Conservation (phyloP, 108 stramenopile genomes). For the Fistulifera solaris region DNA sequence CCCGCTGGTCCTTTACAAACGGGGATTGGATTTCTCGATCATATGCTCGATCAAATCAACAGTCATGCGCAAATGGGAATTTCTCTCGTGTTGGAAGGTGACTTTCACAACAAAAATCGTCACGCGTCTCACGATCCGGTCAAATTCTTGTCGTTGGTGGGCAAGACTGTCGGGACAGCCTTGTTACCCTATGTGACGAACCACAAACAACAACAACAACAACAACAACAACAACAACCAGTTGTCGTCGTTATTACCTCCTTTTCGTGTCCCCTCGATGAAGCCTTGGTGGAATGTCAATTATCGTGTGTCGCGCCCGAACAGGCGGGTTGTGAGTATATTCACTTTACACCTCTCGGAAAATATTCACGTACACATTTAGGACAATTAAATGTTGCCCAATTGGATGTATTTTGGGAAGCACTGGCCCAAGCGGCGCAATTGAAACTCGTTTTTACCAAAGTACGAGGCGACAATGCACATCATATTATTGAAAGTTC, state of each 20-base stretch:
- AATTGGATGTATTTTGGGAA: slow-evolving; percentile 43
- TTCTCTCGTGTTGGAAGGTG: slow-evolving; percentile 27
- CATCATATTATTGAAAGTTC: slow-evolving; percentile 78
- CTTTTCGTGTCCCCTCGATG: slow-evolving; percentile 84
- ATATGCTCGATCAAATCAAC: slow-evolving; percentile 87
- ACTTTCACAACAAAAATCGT: slow-evolving; percentile 30
- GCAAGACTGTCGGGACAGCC: slow-evolving; percentile 40
- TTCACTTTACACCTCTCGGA: slow-evolving; percentile 57
- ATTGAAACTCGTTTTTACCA: slow-evolving; percentile 36
- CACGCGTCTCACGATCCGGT: slow-evolving; percentile 40
- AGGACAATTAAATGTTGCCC: slow-evolving; percentile 43
- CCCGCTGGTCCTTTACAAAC: slow-evolving; percentile 43
- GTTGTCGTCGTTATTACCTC: slow-evolving; percentile 11
- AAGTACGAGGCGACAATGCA: slow-evolving; percentile 72
- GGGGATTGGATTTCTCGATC: slow-evolving; percentile 79
- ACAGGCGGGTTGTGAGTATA: slow-evolving; percentile 22
- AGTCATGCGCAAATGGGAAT: slow-evolving; percentile 83
- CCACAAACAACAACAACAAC: background rate
- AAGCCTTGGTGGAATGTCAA: slow-evolving; percentile 66
- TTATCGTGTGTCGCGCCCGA: slow-evolving; percentile 17
- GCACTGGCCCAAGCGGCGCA: slow-evolving; percentile 39
- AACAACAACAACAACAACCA: slow-evolving; percentile 6
- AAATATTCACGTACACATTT: slow-evolving; percentile 50
- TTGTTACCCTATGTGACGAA: slow-evolving; percentile 7
- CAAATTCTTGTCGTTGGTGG: slow-evolving; percentile 33